Percentiles rank a stretch among this genome's conserved stretches.
Conservation (phyloP, 306 rosid species). For the Rubus parviflorus region DNA sequence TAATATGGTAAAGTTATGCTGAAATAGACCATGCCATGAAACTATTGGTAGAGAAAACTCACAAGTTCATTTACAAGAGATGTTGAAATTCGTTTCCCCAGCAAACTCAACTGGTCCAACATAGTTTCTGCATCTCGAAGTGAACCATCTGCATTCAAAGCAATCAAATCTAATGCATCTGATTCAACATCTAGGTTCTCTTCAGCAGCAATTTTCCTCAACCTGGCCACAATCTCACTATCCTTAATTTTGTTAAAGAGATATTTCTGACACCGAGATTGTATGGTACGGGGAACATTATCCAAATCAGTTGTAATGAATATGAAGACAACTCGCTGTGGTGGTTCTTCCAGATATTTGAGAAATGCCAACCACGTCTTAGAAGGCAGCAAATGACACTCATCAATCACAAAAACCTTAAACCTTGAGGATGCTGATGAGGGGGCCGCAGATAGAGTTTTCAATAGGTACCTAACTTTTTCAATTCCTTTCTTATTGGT, state of each 20-base stretch:
- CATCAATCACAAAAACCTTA: conserved; percentile 80
- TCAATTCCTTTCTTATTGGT: conserved; percentile 83
- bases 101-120: conserved; percentile 93
- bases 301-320: conserved; percentile 88
- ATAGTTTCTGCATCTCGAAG: conserved; percentile 99
- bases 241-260: conserved; percentile 94
- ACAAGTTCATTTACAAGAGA: conserved; percentile 97
- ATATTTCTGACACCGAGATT: conserved; percentile 91
- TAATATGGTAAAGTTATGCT: neutral
- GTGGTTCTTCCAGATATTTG: conserved; percentile 90
- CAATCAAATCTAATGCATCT: conserved; percentile 93
- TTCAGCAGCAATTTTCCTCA: conserved; percentile 66
- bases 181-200: conserved; percentile 81
- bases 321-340: conserved; percentile 72
- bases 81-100: conserved; percentile 85
- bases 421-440: conserved; percentile 52
- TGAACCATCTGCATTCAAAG: conserved; percentile 93
- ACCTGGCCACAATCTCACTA: conserved; percentile 67
- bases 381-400: conserved; percentile 88
- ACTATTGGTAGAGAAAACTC: conserved; percentile 46
- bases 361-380: conserved; percentile 93
- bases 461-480: conserved; percentile 62
- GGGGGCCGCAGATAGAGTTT: conserved; percentile 45
- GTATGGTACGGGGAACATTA: conserved; percentile 83
- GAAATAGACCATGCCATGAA: conserved; percentile 25